These are phyloP conservation scores for Filobasidium floriforme DNA, from an alignment of 768 basidiomycete genomes.

Conservation along the genomic window DNA sequence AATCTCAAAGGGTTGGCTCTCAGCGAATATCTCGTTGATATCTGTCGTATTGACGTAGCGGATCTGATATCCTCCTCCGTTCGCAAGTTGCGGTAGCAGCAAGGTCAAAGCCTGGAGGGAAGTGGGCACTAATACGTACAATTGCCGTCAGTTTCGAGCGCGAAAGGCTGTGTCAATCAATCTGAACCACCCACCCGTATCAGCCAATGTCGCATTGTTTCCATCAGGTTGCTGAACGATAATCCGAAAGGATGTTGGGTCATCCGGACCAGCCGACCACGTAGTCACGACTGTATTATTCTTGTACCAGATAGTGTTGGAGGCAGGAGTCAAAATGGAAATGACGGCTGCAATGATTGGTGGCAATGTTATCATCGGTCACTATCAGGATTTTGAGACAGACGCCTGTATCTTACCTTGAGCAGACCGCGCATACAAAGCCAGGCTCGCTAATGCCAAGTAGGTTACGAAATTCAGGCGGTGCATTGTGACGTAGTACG, in stretches of 20 bases:
- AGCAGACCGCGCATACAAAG: background rate
- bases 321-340: slow-evolving; percentile 11
- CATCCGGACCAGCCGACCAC: slow-evolving; percentile 4
- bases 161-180: background rate
- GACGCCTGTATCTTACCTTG: background rate
- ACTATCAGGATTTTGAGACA: background rate
- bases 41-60: slow-evolving; percentile 46
- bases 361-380: background rate
- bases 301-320: slow-evolving; percentile 19
- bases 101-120: slow-evolving; percentile 11
- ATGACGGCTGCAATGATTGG: slow-evolving; percentile 14
- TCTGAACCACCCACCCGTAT: slow-evolving; percentile 5
- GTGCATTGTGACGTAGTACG: no score
- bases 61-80: slow-evolving; percentile 39
- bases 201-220: slow-evolving; percentile 14
- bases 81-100: slow-evolving; percentile 9
- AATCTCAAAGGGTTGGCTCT: slow-evolving; percentile 57
- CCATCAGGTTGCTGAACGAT: slow-evolving; percentile 10
- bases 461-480: no score
- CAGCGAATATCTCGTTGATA: slow-evolving; percentile 54
- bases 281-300: slow-evolving; percentile 17
- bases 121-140: slow-evolving; percentile 10
- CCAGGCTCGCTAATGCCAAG: no score
- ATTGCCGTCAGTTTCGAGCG: background rate
- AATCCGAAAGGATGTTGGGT: slow-evolving; percentile 14